A percentile compares a stretch with the other conserved stretches of the same genome.
Evolutionary conservation across 805 yeast species (phyloP).

Genomic region (Myxozyma kluyveri): DNA sequence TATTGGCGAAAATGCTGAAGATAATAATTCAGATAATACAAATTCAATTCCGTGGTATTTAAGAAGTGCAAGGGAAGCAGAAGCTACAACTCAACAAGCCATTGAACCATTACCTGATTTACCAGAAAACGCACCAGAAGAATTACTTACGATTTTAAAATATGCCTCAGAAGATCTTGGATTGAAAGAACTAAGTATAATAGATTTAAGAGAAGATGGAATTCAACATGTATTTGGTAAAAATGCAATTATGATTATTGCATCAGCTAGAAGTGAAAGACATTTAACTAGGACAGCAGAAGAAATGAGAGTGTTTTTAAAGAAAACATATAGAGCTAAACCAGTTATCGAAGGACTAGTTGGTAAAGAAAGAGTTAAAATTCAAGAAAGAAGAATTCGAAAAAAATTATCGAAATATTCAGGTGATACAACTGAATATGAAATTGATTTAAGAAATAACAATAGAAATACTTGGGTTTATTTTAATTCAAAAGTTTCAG

Average conservation of each 20-base stretch:
- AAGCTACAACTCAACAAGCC: slow-evolving; percentile 13
- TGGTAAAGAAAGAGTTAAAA: slow-evolving; percentile 54
- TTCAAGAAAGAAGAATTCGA: slow-evolving; percentile 50
- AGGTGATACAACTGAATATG: slow-evolving; percentile 52
- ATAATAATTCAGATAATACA: background rate
- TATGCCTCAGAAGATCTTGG: slow-evolving; percentile 62
- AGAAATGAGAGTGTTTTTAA: slow-evolving; percentile 57
- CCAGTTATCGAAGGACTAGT: slow-evolving; percentile 72
- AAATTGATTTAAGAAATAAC: slow-evolving; percentile 51
- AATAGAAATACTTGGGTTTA: slow-evolving; percentile 73
- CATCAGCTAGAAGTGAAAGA: slow-evolving; percentile 71
- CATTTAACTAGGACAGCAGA: slow-evolving; percentile 72
- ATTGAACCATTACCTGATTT: slow-evolving; percentile 49
- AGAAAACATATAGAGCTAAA: slow-evolving; percentile 46
- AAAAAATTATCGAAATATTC: slow-evolving; percentile 53
- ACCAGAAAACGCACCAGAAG: slow-evolving; percentile 58
- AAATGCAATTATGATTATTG: slow-evolving; percentile 53
- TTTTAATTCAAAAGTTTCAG: slow-evolving; percentile 63
- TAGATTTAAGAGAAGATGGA: slow-evolving; percentile 64
- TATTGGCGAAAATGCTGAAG: background rate
- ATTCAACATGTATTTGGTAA: slow-evolving; percentile 43
- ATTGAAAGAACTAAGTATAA: slow-evolving; percentile 55
- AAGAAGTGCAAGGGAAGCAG: slow-evolving; percentile 3
- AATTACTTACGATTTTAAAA: slow-evolving; percentile 47
- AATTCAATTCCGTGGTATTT: slow-evolving; percentile 25